Percentiles rank a stretch among this genome's conserved stretches.
Conservation (phyloP, 805 yeast genomes). For the Kuraishia ogatae region DNA sequence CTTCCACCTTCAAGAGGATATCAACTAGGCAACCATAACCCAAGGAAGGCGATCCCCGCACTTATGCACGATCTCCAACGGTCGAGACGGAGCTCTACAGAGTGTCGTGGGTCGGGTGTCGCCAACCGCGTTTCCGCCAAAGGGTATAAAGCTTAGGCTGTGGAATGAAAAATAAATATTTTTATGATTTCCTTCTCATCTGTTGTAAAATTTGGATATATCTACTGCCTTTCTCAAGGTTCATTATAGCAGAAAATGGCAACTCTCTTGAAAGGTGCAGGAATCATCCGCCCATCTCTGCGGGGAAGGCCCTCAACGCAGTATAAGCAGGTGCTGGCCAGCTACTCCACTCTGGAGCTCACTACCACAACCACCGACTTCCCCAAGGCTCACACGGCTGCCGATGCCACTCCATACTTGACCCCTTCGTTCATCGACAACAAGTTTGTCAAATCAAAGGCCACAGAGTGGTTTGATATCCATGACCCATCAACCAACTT, state of each 20-base stretch:
- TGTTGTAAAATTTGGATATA: too few species aligned
- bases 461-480: constrained; percentile 56
- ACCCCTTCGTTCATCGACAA: constrained; percentile 46
- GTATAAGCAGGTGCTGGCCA: neutral
- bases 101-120: neutral
- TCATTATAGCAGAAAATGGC: neutral
- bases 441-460: constrained; percentile 37
- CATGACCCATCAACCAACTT: constrained; percentile 70
- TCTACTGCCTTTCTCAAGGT: neutral
- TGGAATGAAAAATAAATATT: neutral
- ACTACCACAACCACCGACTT: constrained; percentile 25
- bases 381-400: constrained; percentile 31
- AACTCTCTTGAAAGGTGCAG: neutral
- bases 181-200: neutral
- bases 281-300: neutral
- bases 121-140: neutral
- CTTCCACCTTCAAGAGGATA: neutral
- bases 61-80: neutral
- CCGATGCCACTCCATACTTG: constrained; percentile 32
- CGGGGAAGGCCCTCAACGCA: neutral
- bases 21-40: neutral
- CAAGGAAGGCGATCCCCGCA: neutral
- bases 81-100: neutral
- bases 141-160: neutral
- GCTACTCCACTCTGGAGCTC: constrained; percentile 10